phyloP scores from a whole-genome alignment of 192 early-diverging fungal genomes.

The Backusella morwellensis region DNA sequence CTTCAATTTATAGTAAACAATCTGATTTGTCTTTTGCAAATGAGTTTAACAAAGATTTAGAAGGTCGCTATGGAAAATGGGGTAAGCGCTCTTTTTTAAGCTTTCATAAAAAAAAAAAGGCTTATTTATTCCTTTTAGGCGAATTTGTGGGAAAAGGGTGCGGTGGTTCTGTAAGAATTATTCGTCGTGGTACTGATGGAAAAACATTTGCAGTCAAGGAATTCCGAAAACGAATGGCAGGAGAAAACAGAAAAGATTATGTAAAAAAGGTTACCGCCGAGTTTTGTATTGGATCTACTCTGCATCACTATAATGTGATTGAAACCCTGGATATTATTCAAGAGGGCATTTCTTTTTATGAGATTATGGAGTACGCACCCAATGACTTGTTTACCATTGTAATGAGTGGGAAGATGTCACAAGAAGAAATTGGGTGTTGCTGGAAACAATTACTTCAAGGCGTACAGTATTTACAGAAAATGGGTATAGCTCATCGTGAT shows the following conservation, averaged over 20 bases:
- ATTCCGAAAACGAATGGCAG: constrained; percentile 62
- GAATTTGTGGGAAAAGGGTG: constrained; percentile 64
- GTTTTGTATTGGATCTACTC: constrained; percentile 79
- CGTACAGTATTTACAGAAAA: constrained; percentile 70
- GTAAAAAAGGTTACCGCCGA: constrained; percentile 83
- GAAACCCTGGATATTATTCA: constrained; percentile 78
- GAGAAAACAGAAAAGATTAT: constrained; percentile 74
- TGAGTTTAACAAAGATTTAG: constrained; percentile 36
- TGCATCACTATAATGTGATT: constrained; percentile 77
- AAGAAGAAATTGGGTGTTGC: constrained; percentile 83
- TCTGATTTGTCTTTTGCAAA: constrained; percentile 33
- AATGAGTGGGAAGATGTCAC: constrained; percentile 64
- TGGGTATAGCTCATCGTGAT: constrained; percentile 82
- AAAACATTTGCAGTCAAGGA: constrained; percentile 77
- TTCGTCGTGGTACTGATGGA: constrained; percentile 57
- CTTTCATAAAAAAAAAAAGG: neutral
- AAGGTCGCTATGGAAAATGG: constrained; percentile 36
- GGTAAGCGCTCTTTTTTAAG: constrained; percentile 18
- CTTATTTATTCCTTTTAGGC: constrained; percentile 11
- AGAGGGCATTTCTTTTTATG: constrained; percentile 62
- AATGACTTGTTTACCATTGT: constrained; percentile 87
- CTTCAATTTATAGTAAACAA: neutral
- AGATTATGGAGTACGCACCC: constrained; percentile 92
- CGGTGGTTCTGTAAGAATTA: constrained; percentile 71
- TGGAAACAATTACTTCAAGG: constrained; percentile 78